Base-by-base conservation (phyloP, 805 yeast genomes). In the Helenozyma rhizophorensis region DNA sequence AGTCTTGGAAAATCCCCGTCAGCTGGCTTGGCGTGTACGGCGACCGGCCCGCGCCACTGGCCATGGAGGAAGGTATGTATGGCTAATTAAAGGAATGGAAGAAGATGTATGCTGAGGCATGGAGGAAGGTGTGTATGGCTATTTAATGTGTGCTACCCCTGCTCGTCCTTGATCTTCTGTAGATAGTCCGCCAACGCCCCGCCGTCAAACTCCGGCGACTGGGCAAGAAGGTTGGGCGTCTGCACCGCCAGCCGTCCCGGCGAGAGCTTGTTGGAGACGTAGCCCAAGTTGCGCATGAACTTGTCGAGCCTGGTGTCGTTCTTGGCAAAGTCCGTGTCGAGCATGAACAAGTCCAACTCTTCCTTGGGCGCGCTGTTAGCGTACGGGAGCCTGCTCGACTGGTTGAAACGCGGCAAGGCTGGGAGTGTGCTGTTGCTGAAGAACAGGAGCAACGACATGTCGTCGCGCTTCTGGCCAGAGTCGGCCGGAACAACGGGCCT, bases 11-110 rank as follows among this genome's bases (percentile, higher is more conserved):
- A 8, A 63, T 64, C 7, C 97, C 97, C 0, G 61, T 68, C 11
- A 83, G 95, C 23, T 89, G 97, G 97, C 53, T 56, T 6, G 87
- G 95, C 2, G 82, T 83, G 0, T 89, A 89, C 49, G 97, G 97
- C 2, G 76, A 70, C 37, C 76, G 70, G 45, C 77, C 79, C 3
- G 60, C 78, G 3, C 86, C 90, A 0, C 41, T 65, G 17, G 81
- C 93, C 0, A 54, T 82, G 42, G 95, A 87, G 50, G 80, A 78
- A 27, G 96, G 96, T 2, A 57, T 89, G 21, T 89, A 72, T 47
- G 78, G 83, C 21, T 80, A 36, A 43, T 10, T 8, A 17, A n/a
- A n/a, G n/a, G n/a, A n/a, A n/a, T n/a, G n/a, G n/a, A n/a, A n/a
- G n/a, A n/a, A n/a, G n/a, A n/a, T n/a, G n/a, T n/a, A n/a, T n/a